Percentiles rank a stretch among this genome's conserved stretches.
Conservation (phyloP, 177 flowering plant genomes). For the Vitis hybrid region DNA sequence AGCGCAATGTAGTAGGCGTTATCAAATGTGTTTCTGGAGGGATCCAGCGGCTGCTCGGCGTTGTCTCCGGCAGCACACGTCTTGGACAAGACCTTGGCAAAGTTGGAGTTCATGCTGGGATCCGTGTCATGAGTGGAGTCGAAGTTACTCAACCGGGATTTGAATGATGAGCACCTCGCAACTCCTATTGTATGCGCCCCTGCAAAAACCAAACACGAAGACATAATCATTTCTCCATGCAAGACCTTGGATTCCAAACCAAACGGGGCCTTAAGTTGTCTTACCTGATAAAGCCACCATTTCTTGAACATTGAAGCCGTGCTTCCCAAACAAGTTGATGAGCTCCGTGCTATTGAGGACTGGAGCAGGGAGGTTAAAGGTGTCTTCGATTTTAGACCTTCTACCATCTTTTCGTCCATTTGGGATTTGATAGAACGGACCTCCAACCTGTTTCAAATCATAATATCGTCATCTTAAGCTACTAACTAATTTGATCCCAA, state of each 20-base stretch:
- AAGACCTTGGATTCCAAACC: too few relatives aligned
- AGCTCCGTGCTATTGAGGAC: slow-evolving; percentile 59
- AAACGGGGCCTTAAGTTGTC: neutral
- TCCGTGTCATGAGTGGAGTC: slow-evolving; percentile 47
- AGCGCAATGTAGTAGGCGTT: slow-evolving; percentile 54
- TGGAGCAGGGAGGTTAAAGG: slow-evolving; percentile 69
- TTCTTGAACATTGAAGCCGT: slow-evolving; percentile 70
- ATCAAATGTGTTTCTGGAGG: slow-evolving; percentile 62
- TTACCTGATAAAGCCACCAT: slow-evolving; percentile 89
- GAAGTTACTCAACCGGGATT: slow-evolving; percentile 49
- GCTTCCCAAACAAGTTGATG: slow-evolving; percentile 51
- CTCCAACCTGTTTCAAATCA: slow-evolving; percentile 58
- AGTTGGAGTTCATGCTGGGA: slow-evolving; percentile 43
- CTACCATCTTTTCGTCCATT: slow-evolving; percentile 88
- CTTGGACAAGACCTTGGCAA: slow-evolving; percentile 44
- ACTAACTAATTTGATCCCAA: too few relatives aligned
- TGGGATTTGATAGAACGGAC: slow-evolving; percentile 76
- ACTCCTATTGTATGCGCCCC: slow-evolving; percentile 92
- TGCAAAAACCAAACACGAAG: slow-evolving; percentile 4
- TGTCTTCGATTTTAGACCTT: slow-evolving; percentile 80
- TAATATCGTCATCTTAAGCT: neutral
- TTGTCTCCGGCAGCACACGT: slow-evolving; percentile 71
- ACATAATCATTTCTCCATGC: too few relatives aligned
- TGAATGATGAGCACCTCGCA: slow-evolving; percentile 88
- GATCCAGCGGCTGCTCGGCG: slow-evolving; percentile 66